phyloP scores from a whole-genome alignment of 495 filamentous ascomycete genomes.

The Alectoria sarmentosa region DNA sequence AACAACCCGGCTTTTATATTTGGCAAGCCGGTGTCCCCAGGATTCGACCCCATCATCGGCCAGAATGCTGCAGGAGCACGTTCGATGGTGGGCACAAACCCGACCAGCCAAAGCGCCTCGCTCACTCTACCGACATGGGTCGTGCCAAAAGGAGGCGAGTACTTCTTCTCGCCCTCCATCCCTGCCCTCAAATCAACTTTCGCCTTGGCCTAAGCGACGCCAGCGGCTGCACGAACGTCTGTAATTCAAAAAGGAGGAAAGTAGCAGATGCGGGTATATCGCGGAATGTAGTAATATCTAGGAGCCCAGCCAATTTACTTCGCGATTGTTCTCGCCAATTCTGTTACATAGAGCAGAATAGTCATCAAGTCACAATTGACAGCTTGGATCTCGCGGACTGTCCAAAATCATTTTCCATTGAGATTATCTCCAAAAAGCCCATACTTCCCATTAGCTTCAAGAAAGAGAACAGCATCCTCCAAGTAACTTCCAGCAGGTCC shows the following conservation, averaged over 20 bases:
- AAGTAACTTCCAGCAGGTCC: too few species aligned
- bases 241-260: not conserved
- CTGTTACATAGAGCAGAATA: not conserved
- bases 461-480: too few species aligned
- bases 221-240: not conserved
- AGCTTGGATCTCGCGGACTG: too few species aligned
- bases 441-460: too few species aligned
- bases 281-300: not conserved
- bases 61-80: slow-evolving; percentile 13
- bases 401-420: too few species aligned
- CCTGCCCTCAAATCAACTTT: slow-evolving; percentile 21
- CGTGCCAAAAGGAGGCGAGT: slow-evolving; percentile 29
- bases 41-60: slow-evolving; percentile 38
- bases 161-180: slow-evolving; percentile 29
- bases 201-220: slow-evolving; percentile 6
- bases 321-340: not conserved
- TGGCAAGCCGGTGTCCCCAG: slow-evolving; percentile 19
- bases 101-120: slow-evolving; percentile 23
- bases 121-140: slow-evolving; percentile 27
- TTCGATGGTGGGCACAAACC: slow-evolving; percentile 21
- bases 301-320: not conserved
- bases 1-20: too few species aligned
- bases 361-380: too few species aligned
- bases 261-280: too few species aligned
- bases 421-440: too few species aligned